Conservation (phyloP, 1,284 basidiomycete species). For the Inonotus obliquus region DNA sequence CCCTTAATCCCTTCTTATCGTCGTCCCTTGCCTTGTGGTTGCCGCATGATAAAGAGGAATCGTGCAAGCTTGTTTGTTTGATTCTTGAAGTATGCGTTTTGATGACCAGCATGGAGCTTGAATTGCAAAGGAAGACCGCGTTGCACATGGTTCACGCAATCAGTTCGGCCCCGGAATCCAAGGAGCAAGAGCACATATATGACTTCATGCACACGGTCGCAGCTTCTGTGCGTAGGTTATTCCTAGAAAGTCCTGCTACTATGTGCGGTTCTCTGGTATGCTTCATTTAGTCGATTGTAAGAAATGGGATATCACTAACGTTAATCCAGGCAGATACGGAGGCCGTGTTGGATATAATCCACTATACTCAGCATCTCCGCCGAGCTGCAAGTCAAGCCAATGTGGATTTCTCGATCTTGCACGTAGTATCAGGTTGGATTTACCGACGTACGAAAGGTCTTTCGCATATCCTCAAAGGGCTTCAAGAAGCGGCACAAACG, state of each 20-base stretch:
- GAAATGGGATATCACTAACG: neutral
- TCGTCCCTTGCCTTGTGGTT: neutral
- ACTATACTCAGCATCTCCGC: conserved; percentile 1
- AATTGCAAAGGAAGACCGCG: neutral
- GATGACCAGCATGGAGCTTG: neutral
- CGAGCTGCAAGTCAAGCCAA: neutral
- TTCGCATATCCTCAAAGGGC: neutral
- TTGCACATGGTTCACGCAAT: neutral
- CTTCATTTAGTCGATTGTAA: neutral
- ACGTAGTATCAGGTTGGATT: conserved; percentile 8
- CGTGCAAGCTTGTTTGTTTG: neutral
- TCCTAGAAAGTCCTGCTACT: neutral
- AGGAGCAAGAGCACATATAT: neutral
- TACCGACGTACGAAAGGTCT: neutral
- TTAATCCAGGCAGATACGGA: neutral
- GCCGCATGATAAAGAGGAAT: neutral
- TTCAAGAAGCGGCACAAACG: neutral
- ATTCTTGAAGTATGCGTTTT: neutral
- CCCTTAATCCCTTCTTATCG: neutral
- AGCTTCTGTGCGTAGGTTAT: neutral
- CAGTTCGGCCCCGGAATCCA: too few species aligned
- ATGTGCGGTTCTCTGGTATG: neutral
- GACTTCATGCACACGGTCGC: neutral
- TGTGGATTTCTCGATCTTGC: conserved; percentile 2
- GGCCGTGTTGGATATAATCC: neutral